Percentiles rank a stretch among this genome's conserved stretches.
Evolutionary conservation across 305 asterid species (phyloP).

Genomic region (Fraxinus greggii): DNA sequence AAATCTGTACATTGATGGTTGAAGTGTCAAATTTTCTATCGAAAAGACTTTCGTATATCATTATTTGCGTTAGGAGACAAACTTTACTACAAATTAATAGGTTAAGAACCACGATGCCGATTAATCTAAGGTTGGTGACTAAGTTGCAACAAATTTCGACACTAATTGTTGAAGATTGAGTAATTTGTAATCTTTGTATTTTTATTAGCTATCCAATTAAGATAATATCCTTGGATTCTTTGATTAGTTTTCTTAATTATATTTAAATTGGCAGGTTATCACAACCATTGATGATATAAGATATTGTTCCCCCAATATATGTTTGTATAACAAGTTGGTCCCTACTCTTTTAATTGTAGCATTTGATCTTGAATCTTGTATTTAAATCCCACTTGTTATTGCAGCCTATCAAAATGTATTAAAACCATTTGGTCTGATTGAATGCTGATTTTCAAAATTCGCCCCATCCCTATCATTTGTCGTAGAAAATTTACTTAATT

Average conservation of each 20-base stretch:
- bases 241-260: background rate
- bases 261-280: background rate
- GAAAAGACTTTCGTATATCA: background rate
- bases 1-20: background rate
- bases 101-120: background rate
- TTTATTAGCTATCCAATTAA: background rate
- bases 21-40: background rate
- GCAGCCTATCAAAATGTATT: background rate
- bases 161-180: background rate
- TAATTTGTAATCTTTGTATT: background rate
- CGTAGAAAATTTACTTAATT: too few relatives aligned
- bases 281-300: background rate
- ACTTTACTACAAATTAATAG: background rate
- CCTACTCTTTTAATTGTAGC: background rate
- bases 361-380: background rate
- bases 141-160: background rate
- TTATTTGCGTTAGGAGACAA: background rate
- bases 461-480: background rate
- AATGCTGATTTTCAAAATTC: background rate
- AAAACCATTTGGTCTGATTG: background rate
- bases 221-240: background rate
- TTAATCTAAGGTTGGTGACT: background rate
- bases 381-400: background rate
- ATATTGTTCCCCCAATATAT: background rate
- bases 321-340: background rate